Evolutionary conservation across 1,139 yeast species (phyloP), one percentile per base, ranked within the genome.

Genomic region (Taiozyma sp.): DNA sequence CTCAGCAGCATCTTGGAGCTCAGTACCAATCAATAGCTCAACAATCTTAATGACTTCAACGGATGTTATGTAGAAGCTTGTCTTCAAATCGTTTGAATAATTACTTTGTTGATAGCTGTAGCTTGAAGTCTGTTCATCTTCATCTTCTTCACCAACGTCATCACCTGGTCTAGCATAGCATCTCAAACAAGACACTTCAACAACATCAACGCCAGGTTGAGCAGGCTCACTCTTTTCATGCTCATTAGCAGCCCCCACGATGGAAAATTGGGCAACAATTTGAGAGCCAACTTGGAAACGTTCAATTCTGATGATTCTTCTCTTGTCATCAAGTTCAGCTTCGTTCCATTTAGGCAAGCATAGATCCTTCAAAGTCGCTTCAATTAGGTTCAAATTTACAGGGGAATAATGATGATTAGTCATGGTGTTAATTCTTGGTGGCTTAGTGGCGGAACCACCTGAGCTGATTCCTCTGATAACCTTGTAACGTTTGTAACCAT

Each of bases 21-120:
- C 74, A 13, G 78, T 72, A 2, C 81, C 81, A 57, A 81, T 79
- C 45, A 82, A 64, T 46, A 81, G 64, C 65, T 82, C 87, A 42
- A 82, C 84, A 54, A 82, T 77, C 63, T 77, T 82, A 56, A 82
- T 77, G 41, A 82, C 85, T 61, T 82, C 88, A 35, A 82, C 87
- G 48, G 83, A 76, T 1, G 88, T 82, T 48, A 82, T 79, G 65
- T 80, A 82, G 62, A 73, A 80, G 52, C 72, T 75, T 55, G 68
- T 70, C 42, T 53, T 55, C 16, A 58, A 6, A 7, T 53, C 44
- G 42, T 47, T 32, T 10, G 56, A 45, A 29, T 47, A 22, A 13
- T 30, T 43, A n/a, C 30, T 28, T 30, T 22, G 30, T 22, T 42
- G 28, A 28, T 43, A 41, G 9, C 40, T 40, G 26, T 26, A 21